phyloP scores from a whole-genome alignment of 257 asterid genomes.

The Plantago major region DNA sequence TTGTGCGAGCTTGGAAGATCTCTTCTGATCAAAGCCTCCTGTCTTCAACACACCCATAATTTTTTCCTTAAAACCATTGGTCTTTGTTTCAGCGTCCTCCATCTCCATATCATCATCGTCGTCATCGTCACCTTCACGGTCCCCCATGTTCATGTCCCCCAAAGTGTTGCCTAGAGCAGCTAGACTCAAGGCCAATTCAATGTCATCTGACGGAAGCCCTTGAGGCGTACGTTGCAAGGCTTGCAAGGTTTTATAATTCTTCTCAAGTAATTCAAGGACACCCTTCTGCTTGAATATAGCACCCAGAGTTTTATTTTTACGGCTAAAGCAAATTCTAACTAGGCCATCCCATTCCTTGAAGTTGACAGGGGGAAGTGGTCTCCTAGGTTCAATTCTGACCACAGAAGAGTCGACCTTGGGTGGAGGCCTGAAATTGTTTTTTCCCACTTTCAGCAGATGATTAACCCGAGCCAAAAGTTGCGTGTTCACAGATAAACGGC shows the following conservation, averaged over 20 bases:
- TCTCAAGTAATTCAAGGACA: constrained; percentile 66
- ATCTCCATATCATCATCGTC: constrained; percentile 49
- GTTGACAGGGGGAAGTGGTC: constrained; percentile 69
- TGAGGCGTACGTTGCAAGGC: constrained; percentile 55
- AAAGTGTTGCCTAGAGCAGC: constrained; percentile 73
- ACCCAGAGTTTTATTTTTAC: constrained; percentile 83
- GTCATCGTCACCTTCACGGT: constrained; percentile 53
- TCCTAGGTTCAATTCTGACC: constrained; percentile 86
- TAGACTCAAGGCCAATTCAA: constrained; percentile 45
- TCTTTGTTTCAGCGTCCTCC: constrained; percentile 61
- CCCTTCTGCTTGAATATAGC: constrained; percentile 71
- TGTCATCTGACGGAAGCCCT: constrained; percentile 38
- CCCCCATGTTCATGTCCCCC: constrained; percentile 57
- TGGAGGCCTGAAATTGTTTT: constrained; percentile 95
- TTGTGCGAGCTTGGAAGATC: constrained; percentile 76
- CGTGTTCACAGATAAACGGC: constrained; percentile 95
- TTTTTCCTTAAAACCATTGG: constrained; percentile 59
- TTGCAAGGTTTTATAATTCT: constrained; percentile 82
- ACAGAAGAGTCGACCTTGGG: constrained; percentile 97
- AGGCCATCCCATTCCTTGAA: constrained; percentile 98
- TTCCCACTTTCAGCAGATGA: constrained; percentile 84
- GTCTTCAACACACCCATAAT: constrained; percentile 56
- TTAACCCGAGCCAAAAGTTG: constrained; percentile 74
- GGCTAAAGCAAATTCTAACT: constrained; percentile 84
- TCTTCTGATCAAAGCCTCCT: constrained; percentile 69